Base-by-base conservation (phyloP, 202 grass and related monocot species). In the Setaria viridis region DNA sequence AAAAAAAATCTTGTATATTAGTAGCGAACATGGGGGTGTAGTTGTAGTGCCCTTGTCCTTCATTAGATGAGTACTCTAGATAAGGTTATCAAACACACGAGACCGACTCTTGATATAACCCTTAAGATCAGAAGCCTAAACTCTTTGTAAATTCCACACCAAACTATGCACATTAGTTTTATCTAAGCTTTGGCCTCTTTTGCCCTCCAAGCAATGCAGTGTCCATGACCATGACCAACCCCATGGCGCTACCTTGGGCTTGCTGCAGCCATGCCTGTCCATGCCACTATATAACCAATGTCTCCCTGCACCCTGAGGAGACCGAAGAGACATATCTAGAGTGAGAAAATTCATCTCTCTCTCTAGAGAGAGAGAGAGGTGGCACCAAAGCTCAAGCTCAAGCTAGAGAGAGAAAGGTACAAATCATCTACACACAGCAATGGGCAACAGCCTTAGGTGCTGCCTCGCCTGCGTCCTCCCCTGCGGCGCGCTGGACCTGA, bases 361-460 rank as follows among this genome's bases (percentile, higher is more conserved):
- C 39, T 41, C 5, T 4, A 41, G 39, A 60, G 57, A 63, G 60
- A 6, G 29, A 63, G 29, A 70, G 19, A 50, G 81, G 47, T 50
- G 50, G 20, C 74, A 49, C 53, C 33, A 25, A 68, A 33, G 54
- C 53, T 58, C 51, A 57, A 63, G 39, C 57, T 20, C 53, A 33
- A 80, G 56, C 33, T 21, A 57, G 16, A 80, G 76, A 72, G 55
- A 80, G 30, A 63, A 30, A 17, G 20, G 21, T 58, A n/a, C 72
- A 12, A 74, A 1, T 67, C 14, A 63, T 13, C 65, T 17, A 83
- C 0, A 63, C 3, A 63, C 6, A 85, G 59, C 55, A 42, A 94
- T 98, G 92, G 92, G 95, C 62, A 98, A 95, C 67, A 98, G 91
- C 92, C 84, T 93, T 35, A 90, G 91, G 74, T 98, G 95, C 81